Percentiles rank a stretch among this genome's conserved stretches.
Conservation (phyloP, 1,284 basidiomycete genomes). For the Sanghuangporus baumii region DNA sequence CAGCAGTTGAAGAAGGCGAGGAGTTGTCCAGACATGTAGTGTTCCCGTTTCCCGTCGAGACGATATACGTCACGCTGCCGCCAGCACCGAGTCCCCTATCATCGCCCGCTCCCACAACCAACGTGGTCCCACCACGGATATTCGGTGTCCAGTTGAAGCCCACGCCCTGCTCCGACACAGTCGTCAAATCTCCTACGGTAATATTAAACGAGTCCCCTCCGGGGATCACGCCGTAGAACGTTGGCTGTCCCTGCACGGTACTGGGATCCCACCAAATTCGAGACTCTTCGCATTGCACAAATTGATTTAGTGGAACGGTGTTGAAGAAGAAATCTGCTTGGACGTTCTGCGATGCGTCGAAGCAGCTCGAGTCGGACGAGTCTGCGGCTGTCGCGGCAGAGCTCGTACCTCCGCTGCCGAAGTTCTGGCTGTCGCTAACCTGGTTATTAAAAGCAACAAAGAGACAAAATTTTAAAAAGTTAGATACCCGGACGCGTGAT, state of each 20-base stretch:
- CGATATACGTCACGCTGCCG: conserved; percentile 53
- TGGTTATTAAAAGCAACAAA: conserved; percentile 26
- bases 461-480: background rate
- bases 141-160: conserved; percentile 68
- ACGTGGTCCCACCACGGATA: conserved; percentile 54
- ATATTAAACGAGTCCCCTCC: conserved; percentile 70
- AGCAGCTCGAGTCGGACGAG: conserved; percentile 58
- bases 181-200: conserved; percentile 40
- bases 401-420: conserved; percentile 72
- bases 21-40: conserved; percentile 46
- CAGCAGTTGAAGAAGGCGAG: conserved; percentile 72
- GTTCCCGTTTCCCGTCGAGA: conserved; percentile 44
- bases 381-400: conserved; percentile 47
- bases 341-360: conserved; percentile 43
- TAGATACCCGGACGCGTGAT: background rate
- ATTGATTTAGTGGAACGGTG: conserved; percentile 51
- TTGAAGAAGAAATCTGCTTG: conserved; percentile 52
- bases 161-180: conserved; percentile 38
- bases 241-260: conserved; percentile 46
- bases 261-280: conserved; percentile 58
- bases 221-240: conserved; percentile 69
- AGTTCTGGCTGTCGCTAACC: conserved; percentile 66
- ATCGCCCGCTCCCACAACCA: conserved; percentile 64
- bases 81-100: conserved; percentile 57
- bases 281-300: conserved; percentile 54